A percentile compares a stretch with the other conserved stretches of the same genome.
phyloP scores from a whole-genome alignment of 495 filamentous ascomycete genomes.

The Hypoxylon fragiforme region DNA sequence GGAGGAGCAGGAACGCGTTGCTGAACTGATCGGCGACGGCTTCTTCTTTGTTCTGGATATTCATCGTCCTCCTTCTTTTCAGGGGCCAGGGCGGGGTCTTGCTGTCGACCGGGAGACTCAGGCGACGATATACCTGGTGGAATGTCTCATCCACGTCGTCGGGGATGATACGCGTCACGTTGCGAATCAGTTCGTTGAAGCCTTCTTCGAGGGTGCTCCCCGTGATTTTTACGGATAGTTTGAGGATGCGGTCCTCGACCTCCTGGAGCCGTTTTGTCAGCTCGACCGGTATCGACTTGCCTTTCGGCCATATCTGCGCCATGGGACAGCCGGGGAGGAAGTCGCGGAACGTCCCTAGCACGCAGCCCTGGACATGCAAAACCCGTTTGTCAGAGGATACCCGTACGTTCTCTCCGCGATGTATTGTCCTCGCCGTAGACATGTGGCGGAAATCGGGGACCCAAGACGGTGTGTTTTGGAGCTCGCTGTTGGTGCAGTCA shows the following conservation, averaged over 20 bases:
- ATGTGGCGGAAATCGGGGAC: conserved; percentile 22
- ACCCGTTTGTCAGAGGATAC: conserved; percentile 12
- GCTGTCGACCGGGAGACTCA: background rate
- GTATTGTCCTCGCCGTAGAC: background rate
- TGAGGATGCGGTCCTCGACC: conserved; percentile 17
- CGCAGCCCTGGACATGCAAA: conserved; percentile 9
- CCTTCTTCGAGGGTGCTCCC: conserved; percentile 10
- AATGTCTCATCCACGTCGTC: background rate
- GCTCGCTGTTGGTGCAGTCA: background rate
- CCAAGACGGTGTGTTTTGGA: conserved; percentile 22
- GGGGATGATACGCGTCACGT: background rate
- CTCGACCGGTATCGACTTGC: conserved; percentile 1
- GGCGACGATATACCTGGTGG: conserved; percentile 8
- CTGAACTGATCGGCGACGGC: background rate
- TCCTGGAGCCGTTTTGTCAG: background rate
- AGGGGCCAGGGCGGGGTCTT: conserved; percentile 1
- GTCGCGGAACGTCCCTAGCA: conserved; percentile 7
- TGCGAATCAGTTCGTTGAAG: background rate
- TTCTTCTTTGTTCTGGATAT: conserved; percentile 2
- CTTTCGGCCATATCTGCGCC: background rate
- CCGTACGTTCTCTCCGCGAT: background rate
- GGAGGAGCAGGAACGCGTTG: conserved; percentile 2
- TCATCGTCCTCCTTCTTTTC: conserved; percentile 1
- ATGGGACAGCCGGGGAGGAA: background rate
- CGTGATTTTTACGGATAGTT: conserved; percentile 8